Base-by-base conservation (phyloP, 2,329 filamentous ascomycete genomes). In the Apiospora phragmitis region DNA sequence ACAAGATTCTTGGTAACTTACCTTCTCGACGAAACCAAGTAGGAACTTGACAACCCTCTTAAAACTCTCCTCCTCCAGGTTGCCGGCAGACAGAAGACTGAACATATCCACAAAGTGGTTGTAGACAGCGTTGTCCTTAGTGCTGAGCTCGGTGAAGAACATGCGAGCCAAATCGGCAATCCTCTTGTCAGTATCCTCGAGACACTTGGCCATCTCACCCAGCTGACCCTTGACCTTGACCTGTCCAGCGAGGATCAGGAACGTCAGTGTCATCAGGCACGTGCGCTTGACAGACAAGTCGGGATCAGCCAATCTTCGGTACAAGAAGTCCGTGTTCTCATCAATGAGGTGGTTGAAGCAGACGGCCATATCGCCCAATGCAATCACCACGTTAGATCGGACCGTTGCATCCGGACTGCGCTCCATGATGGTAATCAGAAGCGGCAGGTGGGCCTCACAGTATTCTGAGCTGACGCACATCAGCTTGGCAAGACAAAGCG, bases 21-120 rank as follows among this genome's bases (percentile, higher is more conserved):
- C 94, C 92, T 98, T 99, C 79, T 99, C 96, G 74, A 99, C 94
- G 80, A 99, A 99, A 1, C 94, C 94, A 73, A 97, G 91, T 79
- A 99, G 83, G 83, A 99, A 99, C 79, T 94, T 94, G 74, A 99
- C 88, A 71, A 99, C 95, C 72, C 93, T 88, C 80, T 89, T 91
- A 82, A 99, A 92, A 32, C 92, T 90, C 76, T 97, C 94, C 80
- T 98, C 95, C 12, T 94, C 91, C 74, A 99, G 89, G 69, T 89
- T 89, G 76, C 97, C 95, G 0, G 94, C 93, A 71, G 93, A 96
- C 65, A 99, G 86, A 74, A 98, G 84, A 78, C 93, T 95, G 82
- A 99, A 99, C 94, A 99, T 98, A 80, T 99, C 96, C 38, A 99
- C 94, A 82, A 99, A 99, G 83, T 99, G 95, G 80, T 99, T 99